These are phyloP conservation scores for Incumbomyces lentus DNA, from an alignment of 2,329 filamentous ascomycete species.

Conservation along the genomic window DNA sequence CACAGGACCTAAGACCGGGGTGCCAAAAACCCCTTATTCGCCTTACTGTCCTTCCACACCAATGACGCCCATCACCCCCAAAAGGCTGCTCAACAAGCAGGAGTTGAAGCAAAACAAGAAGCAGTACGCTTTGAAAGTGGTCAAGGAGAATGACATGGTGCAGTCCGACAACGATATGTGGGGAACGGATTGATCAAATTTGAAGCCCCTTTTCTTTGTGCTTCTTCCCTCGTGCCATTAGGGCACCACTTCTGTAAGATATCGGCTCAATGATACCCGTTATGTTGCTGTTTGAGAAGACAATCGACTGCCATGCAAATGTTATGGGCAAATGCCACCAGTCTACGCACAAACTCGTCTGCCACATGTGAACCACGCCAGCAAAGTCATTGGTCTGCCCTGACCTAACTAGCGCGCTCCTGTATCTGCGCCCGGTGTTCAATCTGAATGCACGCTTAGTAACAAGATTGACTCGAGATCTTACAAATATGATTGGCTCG, in stretches of 20 bases:
- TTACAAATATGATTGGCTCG: no score
- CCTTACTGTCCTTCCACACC: conserved; percentile 43
- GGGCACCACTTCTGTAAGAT: not conserved
- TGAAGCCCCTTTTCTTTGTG: not conserved
- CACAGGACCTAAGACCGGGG: conserved; percentile 34
- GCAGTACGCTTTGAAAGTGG: conserved; percentile 33
- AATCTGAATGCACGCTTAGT: no score
- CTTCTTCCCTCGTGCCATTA: not conserved
- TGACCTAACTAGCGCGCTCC: no score
- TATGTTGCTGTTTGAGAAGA: not conserved
- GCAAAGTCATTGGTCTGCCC: no score
- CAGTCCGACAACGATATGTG: conserved; percentile 37
- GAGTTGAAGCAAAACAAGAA: conserved; percentile 33
- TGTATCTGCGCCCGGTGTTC: no score
- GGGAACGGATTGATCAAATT: conserved; percentile 23
- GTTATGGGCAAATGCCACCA: no score
- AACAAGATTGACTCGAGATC: no score
- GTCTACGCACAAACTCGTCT: no score
- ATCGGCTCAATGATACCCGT: not conserved
- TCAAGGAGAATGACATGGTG: conserved; percentile 38
- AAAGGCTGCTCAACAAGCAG: conserved; percentile 34
- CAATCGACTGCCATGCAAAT: no score
- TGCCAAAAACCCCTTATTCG: conserved; percentile 38
- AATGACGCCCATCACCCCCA: conserved; percentile 39
- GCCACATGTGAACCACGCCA: no score